Percentiles rank a stretch among this genome's conserved stretches.
These are phyloP conservation scores for Elsinoe necatrix DNA, from an alignment of 2,329 filamentous ascomycete genomes.

Conservation along the genomic window DNA sequence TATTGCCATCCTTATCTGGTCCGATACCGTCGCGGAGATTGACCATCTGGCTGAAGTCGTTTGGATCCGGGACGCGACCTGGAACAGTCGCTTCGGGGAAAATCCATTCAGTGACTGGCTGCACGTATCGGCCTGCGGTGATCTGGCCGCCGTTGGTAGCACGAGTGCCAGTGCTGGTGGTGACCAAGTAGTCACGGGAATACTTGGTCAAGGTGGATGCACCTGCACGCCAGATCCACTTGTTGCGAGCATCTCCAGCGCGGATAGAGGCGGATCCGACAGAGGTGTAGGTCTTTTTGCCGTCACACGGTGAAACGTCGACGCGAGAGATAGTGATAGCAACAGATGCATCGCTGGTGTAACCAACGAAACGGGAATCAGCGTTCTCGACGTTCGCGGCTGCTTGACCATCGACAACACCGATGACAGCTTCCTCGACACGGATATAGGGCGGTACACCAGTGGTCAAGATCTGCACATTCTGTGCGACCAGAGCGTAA, in stretches of 20 bases:
- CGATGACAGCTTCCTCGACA: conserved; percentile 37
- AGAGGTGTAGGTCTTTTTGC: conserved; percentile 30
- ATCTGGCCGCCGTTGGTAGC: conserved; percentile 33
- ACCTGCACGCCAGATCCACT: conserved; percentile 32
- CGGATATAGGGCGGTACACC: conserved; percentile 34
- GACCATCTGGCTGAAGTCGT: conserved; percentile 32
- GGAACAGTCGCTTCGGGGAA: conserved; percentile 36
- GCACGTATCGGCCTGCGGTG: conserved; percentile 35
- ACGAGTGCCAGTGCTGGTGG: conserved; percentile 28
- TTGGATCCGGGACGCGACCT: conserved; percentile 28
- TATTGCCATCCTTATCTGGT: conserved; percentile 23
- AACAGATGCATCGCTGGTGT: conserved; percentile 31
- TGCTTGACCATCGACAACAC: conserved; percentile 30
- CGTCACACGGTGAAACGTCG: conserved; percentile 38
- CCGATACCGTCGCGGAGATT: conserved; percentile 28
- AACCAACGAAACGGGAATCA: conserved; percentile 30
- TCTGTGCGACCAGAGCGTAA: conserved; percentile 32
- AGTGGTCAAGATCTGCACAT: conserved; percentile 33
- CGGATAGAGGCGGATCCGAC: conserved; percentile 30
- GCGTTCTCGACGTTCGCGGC: conserved; percentile 21
- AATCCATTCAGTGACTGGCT: conserved; percentile 38
- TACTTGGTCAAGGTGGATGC: conserved; percentile 27
- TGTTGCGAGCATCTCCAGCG: conserved; percentile 31
- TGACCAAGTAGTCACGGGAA: conserved; percentile 36
- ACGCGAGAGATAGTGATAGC: conserved; percentile 33